These are phyloP conservation scores for Yamadazyma dushanensis DNA, from an alignment of 1,139 yeast genomes.

Conservation along the genomic window DNA sequence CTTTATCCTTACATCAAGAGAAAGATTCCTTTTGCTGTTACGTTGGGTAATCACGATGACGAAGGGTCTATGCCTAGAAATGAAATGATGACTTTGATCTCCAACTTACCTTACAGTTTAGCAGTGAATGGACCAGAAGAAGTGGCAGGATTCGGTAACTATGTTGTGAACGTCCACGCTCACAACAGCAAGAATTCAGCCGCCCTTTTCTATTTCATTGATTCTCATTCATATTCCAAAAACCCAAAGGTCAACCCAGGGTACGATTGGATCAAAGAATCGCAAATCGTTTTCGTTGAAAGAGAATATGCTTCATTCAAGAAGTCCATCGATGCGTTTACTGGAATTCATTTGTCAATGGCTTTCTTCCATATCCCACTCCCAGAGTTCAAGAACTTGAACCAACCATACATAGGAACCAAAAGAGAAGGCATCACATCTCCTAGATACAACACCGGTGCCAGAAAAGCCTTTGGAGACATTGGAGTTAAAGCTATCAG, in stretches of 20 bases:
- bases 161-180: conserved; percentile 53
- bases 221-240: conserved; percentile 72
- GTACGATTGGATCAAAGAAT: conserved; percentile 81
- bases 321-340: conserved; percentile 30
- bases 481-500: conserved; percentile 71
- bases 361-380: conserved; percentile 93
- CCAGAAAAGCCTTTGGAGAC: conserved; percentile 54
- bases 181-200: conserved; percentile 41
- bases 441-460: conserved; percentile 68
- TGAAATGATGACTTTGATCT: conserved; percentile 57
- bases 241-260: conserved; percentile 69
- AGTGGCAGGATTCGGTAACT: conserved; percentile 81
- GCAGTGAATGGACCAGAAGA: conserved; percentile 63
- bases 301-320: conserved; percentile 34
- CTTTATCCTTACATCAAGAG: conserved; percentile 67
- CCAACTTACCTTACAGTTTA: conserved; percentile 65
- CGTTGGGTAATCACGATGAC: conserved; percentile 65
- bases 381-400: conserved; percentile 67
- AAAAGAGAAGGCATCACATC: conserved; percentile 76
- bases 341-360: conserved; percentile 58
- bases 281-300: conserved; percentile 64
- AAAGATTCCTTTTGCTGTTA: conserved; percentile 76
- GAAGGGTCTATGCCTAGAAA: conserved; percentile 59
- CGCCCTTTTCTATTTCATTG: conserved; percentile 70
- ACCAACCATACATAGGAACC: conserved; percentile 55